Evolutionary conservation across 495 filamentous ascomycete species (phyloP).

Genomic region (Barbatosphaeria neglecta): DNA sequence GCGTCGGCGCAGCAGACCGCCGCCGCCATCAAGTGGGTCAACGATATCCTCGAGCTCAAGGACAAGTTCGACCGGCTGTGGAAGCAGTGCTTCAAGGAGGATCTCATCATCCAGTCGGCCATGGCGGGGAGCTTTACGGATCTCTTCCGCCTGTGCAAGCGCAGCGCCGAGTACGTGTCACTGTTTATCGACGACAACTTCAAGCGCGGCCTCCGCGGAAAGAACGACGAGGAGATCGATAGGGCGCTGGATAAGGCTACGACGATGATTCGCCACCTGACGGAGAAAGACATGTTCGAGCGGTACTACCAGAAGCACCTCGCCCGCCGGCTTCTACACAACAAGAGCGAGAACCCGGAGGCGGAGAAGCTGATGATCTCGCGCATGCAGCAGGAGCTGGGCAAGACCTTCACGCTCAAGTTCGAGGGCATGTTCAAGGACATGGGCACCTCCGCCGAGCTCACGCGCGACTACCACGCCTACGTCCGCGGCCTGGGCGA

Average conservation of each 20-base stretch:
- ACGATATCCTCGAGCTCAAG: slow-evolving; percentile 75
- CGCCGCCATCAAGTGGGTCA: slow-evolving; percentile 89
- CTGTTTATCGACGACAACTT: slow-evolving; percentile 96
- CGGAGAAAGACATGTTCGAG: slow-evolving; percentile 93
- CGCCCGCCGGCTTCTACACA: slow-evolving; percentile 70
- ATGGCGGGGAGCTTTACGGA: slow-evolving; percentile 75
- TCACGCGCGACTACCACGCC: slow-evolving; percentile 62
- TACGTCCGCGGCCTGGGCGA: slow-evolving; percentile 55
- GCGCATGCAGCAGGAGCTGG: slow-evolving; percentile 90
- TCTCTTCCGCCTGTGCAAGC: slow-evolving; percentile 77
- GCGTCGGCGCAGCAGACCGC: slow-evolving; percentile 49
- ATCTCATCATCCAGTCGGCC: slow-evolving; percentile 67
- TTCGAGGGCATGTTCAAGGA: slow-evolving; percentile 98
- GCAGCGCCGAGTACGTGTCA: slow-evolving; percentile 84
- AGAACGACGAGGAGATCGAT: slow-evolving; percentile 87
- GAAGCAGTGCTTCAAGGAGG: slow-evolving; percentile 53
- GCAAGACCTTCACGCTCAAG: slow-evolving; percentile 84
- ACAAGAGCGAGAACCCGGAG: slow-evolving; percentile 76
- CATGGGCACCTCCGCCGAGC: slow-evolving; percentile 79
- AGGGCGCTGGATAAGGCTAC: slow-evolving; percentile 80
- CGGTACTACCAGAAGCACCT: slow-evolving; percentile 98
- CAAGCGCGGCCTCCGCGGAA: slow-evolving; percentile 85
- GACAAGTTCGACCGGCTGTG: slow-evolving; percentile 80
- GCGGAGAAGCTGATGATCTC: slow-evolving; percentile 92
- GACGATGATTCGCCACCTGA: slow-evolving; percentile 69